Percentiles rank a stretch among this genome's conserved stretches.
phyloP scores from a whole-genome alignment of 805 yeast species.

The Barnettozyma siamensis region DNA sequence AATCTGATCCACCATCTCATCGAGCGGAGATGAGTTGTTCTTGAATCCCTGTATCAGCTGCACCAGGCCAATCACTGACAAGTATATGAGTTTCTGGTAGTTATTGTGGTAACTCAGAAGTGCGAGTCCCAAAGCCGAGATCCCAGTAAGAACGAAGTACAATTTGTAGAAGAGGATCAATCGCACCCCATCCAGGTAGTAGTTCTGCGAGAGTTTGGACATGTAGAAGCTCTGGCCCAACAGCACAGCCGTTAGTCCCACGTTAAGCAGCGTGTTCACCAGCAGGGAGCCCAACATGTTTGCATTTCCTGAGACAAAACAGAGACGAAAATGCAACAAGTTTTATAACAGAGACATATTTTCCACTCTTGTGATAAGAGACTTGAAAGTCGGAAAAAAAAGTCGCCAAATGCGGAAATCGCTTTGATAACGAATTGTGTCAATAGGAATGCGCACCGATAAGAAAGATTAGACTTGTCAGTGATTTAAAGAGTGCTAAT shows the following conservation, averaged over 20 bases:
- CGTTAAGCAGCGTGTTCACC: background rate
- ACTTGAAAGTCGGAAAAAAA: background rate
- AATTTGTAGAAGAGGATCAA: constrained; percentile 2
- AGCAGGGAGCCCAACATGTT: too few relatives aligned
- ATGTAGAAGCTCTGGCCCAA: constrained; percentile 6
- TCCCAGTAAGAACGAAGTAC: constrained; percentile 3
- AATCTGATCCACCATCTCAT: background rate
- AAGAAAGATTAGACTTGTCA: background rate
- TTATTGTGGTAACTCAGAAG: background rate
- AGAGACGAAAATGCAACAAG: too few relatives aligned
- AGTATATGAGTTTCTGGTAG: background rate
- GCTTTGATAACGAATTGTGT: background rate
- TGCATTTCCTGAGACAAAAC: too few relatives aligned
- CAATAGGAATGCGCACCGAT: background rate
- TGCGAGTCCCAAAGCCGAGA: background rate
- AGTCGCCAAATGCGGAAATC: background rate
- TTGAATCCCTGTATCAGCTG: background rate
- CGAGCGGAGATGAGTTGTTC: background rate
- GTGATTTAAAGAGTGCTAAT: too few relatives aligned
- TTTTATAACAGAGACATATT: too few relatives aligned
- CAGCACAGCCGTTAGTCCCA: background rate
- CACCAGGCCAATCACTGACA: background rate
- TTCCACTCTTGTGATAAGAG: background rate
- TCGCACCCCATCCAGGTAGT: constrained; percentile 1
- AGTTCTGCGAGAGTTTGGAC: constrained; percentile 1